These are phyloP conservation scores for Entomortierella lignicola DNA, from an alignment of 192 early-diverging fungal species.

Conservation along the genomic window DNA sequence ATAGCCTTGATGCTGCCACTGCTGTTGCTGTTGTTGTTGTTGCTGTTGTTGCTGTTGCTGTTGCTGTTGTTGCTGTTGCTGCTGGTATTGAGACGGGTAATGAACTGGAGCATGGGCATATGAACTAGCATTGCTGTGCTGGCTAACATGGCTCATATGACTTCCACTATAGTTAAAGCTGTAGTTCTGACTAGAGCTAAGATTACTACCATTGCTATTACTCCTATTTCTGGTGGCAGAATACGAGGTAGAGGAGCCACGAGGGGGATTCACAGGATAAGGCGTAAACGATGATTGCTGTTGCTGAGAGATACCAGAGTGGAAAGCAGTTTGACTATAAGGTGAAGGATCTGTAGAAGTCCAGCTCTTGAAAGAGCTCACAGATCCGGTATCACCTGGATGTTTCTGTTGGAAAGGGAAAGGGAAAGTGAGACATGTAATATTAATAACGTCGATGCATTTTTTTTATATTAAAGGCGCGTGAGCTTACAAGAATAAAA, in stretches of 20 bases:
- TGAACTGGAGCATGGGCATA: constrained; percentile 5
- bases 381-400: constrained; percentile 8
- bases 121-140: constrained; percentile 12
- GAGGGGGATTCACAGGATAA: constrained; percentile 11
- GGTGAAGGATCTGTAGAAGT: constrained; percentile 11
- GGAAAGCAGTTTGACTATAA: constrained; percentile 6
- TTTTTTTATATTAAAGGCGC: not conserved
- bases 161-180: constrained; percentile 1
- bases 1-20: constrained; percentile 5
- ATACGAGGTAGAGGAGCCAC: constrained; percentile 9
- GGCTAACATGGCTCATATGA: constrained; percentile 31
- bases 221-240: constrained; percentile 22
- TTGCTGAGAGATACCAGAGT: constrained; percentile 7
- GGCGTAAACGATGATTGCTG: not conserved
- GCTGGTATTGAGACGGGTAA: not conserved
- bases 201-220: constrained; percentile 32
- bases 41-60: constrained; percentile 22
- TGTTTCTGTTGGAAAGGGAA: constrained; percentile 13
- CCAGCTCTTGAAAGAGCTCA: constrained; percentile 39
- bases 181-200: constrained; percentile 1
- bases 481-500: not conserved
- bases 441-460: no score
- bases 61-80: not conserved
- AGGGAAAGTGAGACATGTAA: not conserved
- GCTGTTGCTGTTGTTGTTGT: not conserved